phyloP scores from a whole-genome alignment of 495 filamentous ascomycete genomes.

The Astrothelium macrocarpum region DNA sequence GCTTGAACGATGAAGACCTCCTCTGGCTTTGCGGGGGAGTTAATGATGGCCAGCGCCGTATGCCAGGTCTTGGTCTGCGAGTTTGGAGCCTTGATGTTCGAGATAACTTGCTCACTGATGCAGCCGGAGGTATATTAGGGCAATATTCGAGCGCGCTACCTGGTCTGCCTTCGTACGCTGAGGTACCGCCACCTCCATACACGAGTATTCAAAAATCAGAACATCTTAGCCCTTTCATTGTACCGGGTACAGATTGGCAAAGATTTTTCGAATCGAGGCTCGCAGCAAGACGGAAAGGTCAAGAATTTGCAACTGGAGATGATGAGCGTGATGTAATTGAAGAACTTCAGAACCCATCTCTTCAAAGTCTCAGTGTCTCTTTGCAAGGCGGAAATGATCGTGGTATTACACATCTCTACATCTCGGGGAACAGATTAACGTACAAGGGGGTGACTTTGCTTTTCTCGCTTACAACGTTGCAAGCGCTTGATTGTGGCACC shows the following conservation, averaged over 20 bases:
- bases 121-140: not conserved
- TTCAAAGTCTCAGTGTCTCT: not conserved
- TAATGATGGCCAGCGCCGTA: not conserved
- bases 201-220: not conserved
- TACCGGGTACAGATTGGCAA: not conserved
- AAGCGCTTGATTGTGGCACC: not conserved
- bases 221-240: not conserved
- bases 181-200: conserved; percentile 1
- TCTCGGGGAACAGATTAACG: not conserved
- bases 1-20: not conserved
- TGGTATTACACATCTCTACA: not conserved
- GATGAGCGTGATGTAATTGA: not conserved
- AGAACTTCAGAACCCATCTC: not conserved
- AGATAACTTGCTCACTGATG: conserved; percentile 1
- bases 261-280: not conserved
- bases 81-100: conserved; percentile 2
- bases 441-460: not conserved
- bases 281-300: not conserved
- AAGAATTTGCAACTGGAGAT: not conserved
- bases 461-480: not conserved
- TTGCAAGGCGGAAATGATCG: not conserved
- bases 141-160: not conserved
- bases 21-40: not conserved
- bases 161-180: not conserved
- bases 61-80: not conserved